Conservation (phyloP, 345 rosid genomes). For the Syzygium aqueum region DNA sequence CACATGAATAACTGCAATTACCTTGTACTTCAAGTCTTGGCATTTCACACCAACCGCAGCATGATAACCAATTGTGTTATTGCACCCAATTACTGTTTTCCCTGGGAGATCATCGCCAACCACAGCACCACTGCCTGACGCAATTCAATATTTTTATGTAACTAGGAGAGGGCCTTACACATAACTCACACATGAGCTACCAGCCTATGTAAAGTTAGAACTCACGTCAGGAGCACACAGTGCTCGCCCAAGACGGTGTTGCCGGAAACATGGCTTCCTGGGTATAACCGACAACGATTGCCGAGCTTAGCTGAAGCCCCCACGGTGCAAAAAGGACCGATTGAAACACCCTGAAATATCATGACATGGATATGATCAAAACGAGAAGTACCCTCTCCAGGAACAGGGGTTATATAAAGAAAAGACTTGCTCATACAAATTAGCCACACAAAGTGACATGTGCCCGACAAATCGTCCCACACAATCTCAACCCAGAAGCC, state of each 20-base stretch:
- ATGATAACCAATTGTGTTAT: constrained; percentile 70
- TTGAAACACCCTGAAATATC: constrained; percentile 49
- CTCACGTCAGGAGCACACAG: constrained; percentile 82
- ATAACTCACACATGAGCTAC: background rate
- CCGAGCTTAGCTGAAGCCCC: constrained; percentile 80
- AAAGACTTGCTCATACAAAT: background rate
- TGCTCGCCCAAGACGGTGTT: constrained; percentile 60
- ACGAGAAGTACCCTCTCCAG: background rate
- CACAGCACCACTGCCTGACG: constrained; percentile 84
- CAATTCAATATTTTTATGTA: constrained; percentile 8
- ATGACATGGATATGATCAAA: background rate
- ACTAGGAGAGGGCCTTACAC: background rate
- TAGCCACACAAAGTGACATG: background rate
- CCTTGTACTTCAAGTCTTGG: constrained; percentile 92
- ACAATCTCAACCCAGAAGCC: background rate
- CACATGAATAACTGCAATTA: constrained; percentile 1
- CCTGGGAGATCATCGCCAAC: constrained; percentile 94
- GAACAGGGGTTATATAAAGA: background rate
- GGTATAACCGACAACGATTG: constrained; percentile 57
- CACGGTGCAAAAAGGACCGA: constrained; percentile 80
- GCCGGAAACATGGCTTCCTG: constrained; percentile 77
- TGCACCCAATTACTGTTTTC: constrained; percentile 46
- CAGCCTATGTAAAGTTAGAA: background rate
- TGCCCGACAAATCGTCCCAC: background rate
- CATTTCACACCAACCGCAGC: constrained; percentile 85